These are phyloP conservation scores for Ambrosia trifida DNA, from an alignment of 129 eudicot species.

Conservation along the genomic window DNA sequence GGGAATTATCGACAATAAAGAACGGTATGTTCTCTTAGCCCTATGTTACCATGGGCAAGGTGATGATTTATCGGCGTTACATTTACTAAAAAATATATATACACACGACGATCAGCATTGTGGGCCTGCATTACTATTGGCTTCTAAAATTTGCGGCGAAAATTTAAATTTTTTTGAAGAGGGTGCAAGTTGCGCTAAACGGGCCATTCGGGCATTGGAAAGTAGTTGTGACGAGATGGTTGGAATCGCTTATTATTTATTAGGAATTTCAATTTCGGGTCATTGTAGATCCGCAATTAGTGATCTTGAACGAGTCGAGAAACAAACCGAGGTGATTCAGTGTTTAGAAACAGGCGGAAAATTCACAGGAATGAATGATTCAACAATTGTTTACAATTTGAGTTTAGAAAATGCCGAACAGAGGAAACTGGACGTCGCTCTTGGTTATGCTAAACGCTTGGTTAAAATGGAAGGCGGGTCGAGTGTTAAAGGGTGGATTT, in stretches of 20 bases:
- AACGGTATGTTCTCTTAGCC: constrained; percentile 61
- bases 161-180: constrained; percentile 48
- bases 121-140: constrained; percentile 58
- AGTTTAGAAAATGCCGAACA: constrained; percentile 83
- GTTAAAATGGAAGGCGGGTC: constrained; percentile 74
- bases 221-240: constrained; percentile 50
- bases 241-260: constrained; percentile 57
- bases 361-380: constrained; percentile 55
- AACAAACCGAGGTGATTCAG: constrained; percentile 62
- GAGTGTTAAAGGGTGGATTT: constrained; percentile 58
- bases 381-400: constrained; percentile 52
- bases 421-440: constrained; percentile 77
- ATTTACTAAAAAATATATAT: constrained; percentile 57
- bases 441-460: constrained; percentile 56
- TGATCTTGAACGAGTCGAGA: constrained; percentile 56
- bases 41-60: constrained; percentile 77
- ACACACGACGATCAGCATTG: constrained; percentile 41
- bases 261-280: constrained; percentile 65
- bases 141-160: constrained; percentile 64
- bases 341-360: constrained; percentile 61
- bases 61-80: constrained; percentile 61
- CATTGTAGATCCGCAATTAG: constrained; percentile 40
- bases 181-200: constrained; percentile 52
- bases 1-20: constrained; percentile 57
- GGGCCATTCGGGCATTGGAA: constrained; percentile 51